A percentile compares a stretch with the other conserved stretches of the same genome.
Conservation (phyloP, 1,139 yeast species). For the Zygoascus meyerae region DNA sequence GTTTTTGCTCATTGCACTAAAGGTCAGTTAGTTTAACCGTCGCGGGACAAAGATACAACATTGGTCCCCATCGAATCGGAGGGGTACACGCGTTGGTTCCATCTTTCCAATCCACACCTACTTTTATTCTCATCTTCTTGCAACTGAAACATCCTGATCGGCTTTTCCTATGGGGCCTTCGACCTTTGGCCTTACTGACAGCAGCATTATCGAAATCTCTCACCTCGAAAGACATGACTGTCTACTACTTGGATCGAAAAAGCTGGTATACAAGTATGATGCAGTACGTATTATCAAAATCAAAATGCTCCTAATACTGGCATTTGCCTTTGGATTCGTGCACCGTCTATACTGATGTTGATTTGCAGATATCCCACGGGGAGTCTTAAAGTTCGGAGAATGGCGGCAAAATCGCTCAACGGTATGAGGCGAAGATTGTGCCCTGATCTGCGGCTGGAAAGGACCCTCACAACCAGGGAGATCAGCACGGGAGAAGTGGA, state of each 20-base stretch:
- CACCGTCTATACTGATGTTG: too few species aligned
- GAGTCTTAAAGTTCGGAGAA: too few species aligned
- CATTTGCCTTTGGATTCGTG: too few species aligned
- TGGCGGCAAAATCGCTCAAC: too few species aligned
- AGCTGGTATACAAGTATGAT: too few species aligned
- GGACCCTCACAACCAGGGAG: too few species aligned
- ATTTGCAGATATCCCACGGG: too few species aligned
- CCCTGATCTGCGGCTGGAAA: constrained; percentile 1
- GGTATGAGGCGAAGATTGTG: not conserved
- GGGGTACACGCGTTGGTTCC: not conserved
- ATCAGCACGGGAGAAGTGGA: too few species aligned
- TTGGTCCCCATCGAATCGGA: too few species aligned
- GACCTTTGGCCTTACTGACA: constrained; percentile 4
- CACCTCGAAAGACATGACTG: not conserved
- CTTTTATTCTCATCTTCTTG: constrained; percentile 12
- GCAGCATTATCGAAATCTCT: not conserved
- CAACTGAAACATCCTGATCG: constrained; percentile 12
- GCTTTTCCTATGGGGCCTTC: constrained; percentile 11
- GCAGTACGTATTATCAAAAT: too few species aligned
- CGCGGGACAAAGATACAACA: not conserved
- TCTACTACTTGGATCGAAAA: too few species aligned
- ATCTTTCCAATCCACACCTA: not conserved
- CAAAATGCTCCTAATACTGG: too few species aligned
- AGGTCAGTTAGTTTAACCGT: not conserved
- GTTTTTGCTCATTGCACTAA: constrained; percentile 12